A percentile compares a stretch with the other conserved stretches of the same genome.
These are phyloP conservation scores for Phaeotremella skinneri DNA, from an alignment of 768 basidiomycete genomes.

Conservation along the genomic window DNA sequence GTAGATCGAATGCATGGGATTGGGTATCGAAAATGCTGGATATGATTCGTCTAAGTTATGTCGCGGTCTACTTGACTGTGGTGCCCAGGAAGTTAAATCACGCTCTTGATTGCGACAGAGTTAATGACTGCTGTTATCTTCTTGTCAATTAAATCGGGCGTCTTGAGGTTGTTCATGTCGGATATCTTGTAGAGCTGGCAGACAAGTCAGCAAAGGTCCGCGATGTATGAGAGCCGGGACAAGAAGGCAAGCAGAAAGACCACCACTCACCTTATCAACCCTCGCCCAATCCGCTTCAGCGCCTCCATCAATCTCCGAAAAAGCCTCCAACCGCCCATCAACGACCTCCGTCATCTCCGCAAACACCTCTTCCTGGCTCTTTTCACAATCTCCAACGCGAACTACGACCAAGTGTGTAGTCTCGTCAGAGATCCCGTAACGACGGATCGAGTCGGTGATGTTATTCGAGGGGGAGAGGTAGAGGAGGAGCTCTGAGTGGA, in stretches of 20 bases:
- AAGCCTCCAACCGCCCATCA: constrained; percentile 58
- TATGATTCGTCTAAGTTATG: not conserved
- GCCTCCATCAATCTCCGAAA: constrained; percentile 54
- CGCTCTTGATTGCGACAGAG: constrained; percentile 76
- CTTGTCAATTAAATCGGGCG: constrained; percentile 52
- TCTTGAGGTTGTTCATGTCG: constrained; percentile 58
- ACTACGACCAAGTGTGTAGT: constrained; percentile 70
- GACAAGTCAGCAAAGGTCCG: constrained; percentile 26
- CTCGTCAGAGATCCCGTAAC: constrained; percentile 75
- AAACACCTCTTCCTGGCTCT: constrained; percentile 47
- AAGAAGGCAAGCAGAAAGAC: not conserved
- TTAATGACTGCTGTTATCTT: constrained; percentile 72
- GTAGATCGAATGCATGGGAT: not conserved
- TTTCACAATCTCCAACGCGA: constrained; percentile 58
- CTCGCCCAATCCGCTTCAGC: constrained; percentile 66
- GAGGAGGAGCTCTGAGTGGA: constrained; percentile 91
- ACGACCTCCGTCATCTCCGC: constrained; percentile 63
- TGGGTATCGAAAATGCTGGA: not conserved
- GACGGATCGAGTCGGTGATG: constrained; percentile 80
- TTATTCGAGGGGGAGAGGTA: constrained; percentile 82
- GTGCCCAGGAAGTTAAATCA: constrained; percentile 53
- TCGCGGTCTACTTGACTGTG: too few species aligned
- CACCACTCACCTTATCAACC: constrained; percentile 66
- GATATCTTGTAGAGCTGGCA: constrained; percentile 64
- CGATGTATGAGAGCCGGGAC: too few species aligned